Percentiles rank a stretch among this genome's conserved stretches.
These are phyloP conservation scores for Pythium aphanidermatum DNA, from an alignment of 352 stramenopile genomes.

Conservation along the genomic window DNA sequence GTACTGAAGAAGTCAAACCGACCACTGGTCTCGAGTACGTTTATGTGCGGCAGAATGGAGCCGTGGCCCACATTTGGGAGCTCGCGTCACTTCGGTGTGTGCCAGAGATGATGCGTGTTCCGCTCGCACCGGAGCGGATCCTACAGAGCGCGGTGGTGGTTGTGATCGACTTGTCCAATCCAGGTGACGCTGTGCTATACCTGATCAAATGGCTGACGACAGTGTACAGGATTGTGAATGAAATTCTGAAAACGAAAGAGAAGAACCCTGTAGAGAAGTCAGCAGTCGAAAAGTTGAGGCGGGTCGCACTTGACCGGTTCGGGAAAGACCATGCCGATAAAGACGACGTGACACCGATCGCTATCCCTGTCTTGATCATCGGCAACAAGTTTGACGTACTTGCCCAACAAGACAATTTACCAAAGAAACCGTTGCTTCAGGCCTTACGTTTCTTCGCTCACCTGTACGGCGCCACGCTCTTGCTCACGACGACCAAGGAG, in stretches of 20 bases:
- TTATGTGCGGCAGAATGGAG: slow-evolving; percentile 71
- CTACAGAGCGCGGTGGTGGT: slow-evolving; percentile 73
- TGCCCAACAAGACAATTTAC: slow-evolving; percentile 78
- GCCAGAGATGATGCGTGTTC: slow-evolving; percentile 80
- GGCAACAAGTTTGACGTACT: slow-evolving; percentile 90
- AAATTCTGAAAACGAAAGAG: slow-evolving; percentile 56
- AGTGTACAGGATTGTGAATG: slow-evolving; percentile 43
- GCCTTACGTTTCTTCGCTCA: slow-evolving; percentile 84
- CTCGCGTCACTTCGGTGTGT: slow-evolving; percentile 77
- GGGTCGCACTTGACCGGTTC: slow-evolving; percentile 47
- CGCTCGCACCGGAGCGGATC: slow-evolving; percentile 69
- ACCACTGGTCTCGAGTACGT: slow-evolving; percentile 90
- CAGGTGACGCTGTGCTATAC: slow-evolving; percentile 70
- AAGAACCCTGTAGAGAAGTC: slow-evolving; percentile 63
- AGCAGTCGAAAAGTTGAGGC: slow-evolving; percentile 39
- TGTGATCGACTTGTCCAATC: slow-evolving; percentile 76
- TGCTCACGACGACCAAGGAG: slow-evolving; percentile 86
- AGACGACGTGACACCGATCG: slow-evolving; percentile 62
- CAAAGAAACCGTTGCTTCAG: slow-evolving; percentile 78
- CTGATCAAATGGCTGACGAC: slow-evolving; percentile 75
- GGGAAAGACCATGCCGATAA: slow-evolving; percentile 61
- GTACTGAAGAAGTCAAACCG: slow-evolving; percentile 84
- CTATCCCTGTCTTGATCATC: slow-evolving; percentile 78
- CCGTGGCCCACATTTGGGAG: slow-evolving; percentile 91
- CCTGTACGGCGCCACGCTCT: slow-evolving; percentile 77